Evolutionary conservation across 192 early-diverging fungal species (phyloP).

Genomic region (Backusella luteola): DNA sequence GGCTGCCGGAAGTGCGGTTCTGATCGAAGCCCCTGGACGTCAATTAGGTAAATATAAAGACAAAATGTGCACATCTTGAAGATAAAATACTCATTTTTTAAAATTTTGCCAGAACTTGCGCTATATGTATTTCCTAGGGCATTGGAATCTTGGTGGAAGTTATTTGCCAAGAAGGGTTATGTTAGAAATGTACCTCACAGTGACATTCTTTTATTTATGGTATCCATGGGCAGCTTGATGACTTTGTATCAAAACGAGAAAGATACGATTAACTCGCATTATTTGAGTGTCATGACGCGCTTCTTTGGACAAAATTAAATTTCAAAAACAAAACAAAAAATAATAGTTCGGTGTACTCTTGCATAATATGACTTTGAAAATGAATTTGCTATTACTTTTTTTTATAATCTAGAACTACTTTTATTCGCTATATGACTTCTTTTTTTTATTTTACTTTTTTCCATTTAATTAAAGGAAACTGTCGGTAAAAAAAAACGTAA

Average conservation of each 20-base stretch:
- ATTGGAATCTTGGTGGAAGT: constrained; percentile 49
- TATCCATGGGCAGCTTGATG: constrained; percentile 77
- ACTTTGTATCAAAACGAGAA: constrained; percentile 79
- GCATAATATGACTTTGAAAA: neutral
- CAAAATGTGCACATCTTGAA: neutral
- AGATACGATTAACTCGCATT: constrained; percentile 66
- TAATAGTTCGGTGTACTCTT: neutral
- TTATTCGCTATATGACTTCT: neutral
- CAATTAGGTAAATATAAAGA: constrained; percentile 39
- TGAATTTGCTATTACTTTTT: neutral
- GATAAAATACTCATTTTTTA: neutral
- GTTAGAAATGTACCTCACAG: constrained; percentile 63
- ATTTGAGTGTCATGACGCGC: constrained; percentile 75
- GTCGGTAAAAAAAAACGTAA: too few species aligned
- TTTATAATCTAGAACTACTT: neutral
- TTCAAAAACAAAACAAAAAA: neutral
- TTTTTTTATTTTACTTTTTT: neutral
- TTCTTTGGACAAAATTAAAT: constrained; percentile 76
- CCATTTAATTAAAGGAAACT: too few species aligned
- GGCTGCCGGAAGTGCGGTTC: constrained; percentile 48
- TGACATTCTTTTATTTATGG: constrained; percentile 70
- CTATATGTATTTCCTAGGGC: constrained; percentile 84
- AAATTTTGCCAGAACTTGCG: constrained; percentile 63
- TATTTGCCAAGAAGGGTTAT: constrained; percentile 52
- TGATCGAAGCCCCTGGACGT: constrained; percentile 61